Evolutionary conservation across 495 filamentous ascomycete species (phyloP).

Genomic region (Viridothelium virens): DNA sequence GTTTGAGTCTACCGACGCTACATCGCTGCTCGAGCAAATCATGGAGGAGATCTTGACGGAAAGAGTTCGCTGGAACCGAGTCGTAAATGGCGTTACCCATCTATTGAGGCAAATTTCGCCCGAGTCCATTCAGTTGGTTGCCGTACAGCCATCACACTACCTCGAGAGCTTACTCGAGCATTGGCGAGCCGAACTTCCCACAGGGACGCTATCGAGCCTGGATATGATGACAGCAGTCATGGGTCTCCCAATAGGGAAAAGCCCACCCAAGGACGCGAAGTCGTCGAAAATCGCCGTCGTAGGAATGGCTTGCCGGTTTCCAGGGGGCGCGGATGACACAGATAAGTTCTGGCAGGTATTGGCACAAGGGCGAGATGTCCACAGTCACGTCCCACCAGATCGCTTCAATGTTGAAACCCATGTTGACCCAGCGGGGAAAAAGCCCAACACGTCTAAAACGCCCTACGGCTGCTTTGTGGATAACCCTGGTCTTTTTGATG

Average conservation of each 20-base stretch:
- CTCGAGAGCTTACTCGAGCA: neutral
- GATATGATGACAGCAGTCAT: slow-evolving; percentile 8
- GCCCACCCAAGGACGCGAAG: neutral
- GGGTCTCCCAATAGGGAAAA: slow-evolving; percentile 1
- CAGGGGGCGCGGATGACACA: slow-evolving; percentile 28
- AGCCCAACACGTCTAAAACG: slow-evolving; percentile 6
- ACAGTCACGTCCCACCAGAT: slow-evolving; percentile 35
- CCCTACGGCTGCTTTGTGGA: slow-evolving; percentile 18
- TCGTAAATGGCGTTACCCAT: neutral
- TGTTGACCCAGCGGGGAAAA: slow-evolving; percentile 39
- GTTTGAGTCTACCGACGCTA: slow-evolving; percentile 11
- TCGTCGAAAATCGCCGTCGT: slow-evolving; percentile 39
- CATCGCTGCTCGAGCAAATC: slow-evolving; percentile 16
- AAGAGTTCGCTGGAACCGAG: slow-evolving; percentile 14
- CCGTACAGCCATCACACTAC: slow-evolving; percentile 5
- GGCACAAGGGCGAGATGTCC: slow-evolving; percentile 37
- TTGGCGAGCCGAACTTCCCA: slow-evolving; percentile 6
- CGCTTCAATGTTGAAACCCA: slow-evolving; percentile 42
- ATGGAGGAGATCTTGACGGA: slow-evolving; percentile 21
- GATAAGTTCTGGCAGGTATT: slow-evolving; percentile 42
- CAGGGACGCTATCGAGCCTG: neutral
- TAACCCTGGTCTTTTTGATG: slow-evolving; percentile 30
- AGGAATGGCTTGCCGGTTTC: slow-evolving; percentile 39
- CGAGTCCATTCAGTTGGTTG: neutral
- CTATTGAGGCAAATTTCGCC: neutral